Evolutionary conservation across 768 basidiomycete species (phyloP), one percentile per base, ranked within the genome.

Genomic region (Calocybe cyanea): DNA sequence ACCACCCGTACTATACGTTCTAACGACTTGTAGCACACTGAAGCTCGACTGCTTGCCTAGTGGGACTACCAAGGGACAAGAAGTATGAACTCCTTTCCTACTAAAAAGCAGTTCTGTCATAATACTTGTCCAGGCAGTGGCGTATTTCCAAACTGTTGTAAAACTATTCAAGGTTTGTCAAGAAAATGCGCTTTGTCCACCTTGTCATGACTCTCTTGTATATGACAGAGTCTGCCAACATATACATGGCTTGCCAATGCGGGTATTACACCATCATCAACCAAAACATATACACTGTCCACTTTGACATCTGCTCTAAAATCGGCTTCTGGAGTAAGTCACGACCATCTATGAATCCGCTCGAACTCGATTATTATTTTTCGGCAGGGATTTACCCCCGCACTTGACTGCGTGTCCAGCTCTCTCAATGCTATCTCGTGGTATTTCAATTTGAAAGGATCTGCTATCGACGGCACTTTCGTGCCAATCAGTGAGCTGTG

Each of bases 261-360:
- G n/a, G 87, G 87, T 19, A 92, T 92, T 54, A 78, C 76, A 2
- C 91, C 91, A 10, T 75, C 74, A n/a, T 64, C 68, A 2, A 68
- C 63, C 49, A 58, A 64, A 53, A 86, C 85, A 0, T 81, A 80
- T 60, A 78, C 78, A 0, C 71, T 86, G 14, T 65, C 76, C 11
- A 57, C 69, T 8, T 57, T 88, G 37, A 69, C 71, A 9, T 58
- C 71, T 30, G 86, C 84, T 2, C 65, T 89, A 38, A 68, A 75
- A 59, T 45, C 64, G 9, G 79, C 71, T 25, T 77, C 75, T 4
- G 81, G 77, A 23, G 83, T 78, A 31, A 45, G 62, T 48, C 30
- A 24, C 9, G 11, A 11, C 25, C 5, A 20, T 11, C 15, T 14
- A 6, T 6, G 28, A 7, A 34, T 4, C 11, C 4, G 15, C 18